Evolutionary conservation across 495 filamentous ascomycete genomes (phyloP), one percentile per base, ranked within the genome.

Genomic region (Parathielavia hyrcaniae): DNA sequence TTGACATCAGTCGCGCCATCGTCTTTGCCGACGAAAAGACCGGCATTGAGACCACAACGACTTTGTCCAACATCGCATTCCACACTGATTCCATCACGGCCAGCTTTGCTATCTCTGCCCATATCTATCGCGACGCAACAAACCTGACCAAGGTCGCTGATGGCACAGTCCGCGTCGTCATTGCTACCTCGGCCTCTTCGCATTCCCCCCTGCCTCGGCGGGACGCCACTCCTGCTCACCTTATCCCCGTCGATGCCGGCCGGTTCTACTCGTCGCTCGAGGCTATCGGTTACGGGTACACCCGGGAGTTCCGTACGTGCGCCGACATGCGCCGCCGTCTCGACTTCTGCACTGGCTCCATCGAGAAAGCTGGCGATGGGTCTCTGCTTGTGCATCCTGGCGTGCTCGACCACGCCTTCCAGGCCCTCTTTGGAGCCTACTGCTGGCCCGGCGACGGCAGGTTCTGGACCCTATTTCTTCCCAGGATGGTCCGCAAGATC

Each of bases 51-150:
- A 45, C 43, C 19, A 45, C 43, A 9, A 45, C 43, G 43, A 17
- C 43, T 9, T 19, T 45, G 5, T 4, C 43, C 17, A 45, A 45
- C 43, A 45, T 45, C 43, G 17, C 43, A 17, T n/a, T 45, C 17
- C 43, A 45, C 19, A 19, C 43, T 12, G 43, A 22, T 22, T 9
- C 17, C 43, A 45, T 45, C 17, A 45, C 43, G 3, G 43, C 19
- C 9, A 45, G 4, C 43, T 45, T 45, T 23, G 43, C 43, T 19
- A 45, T 45, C 19, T 45, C 43, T 22, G 43, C 43, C 14, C 43
- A 45, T 17, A n/a, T 45, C 43, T 45, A n/a, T 11, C 43, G 43
- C 14, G 43, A 45, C 43, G 43, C 43, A 22, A 45, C 43, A 45
- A n/a, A 45, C 9, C 43, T 45, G 9, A 45, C 43, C 17, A 45